Evolutionary conservation across 495 filamentous ascomycete species (phyloP), one percentile per base, ranked within the genome.

Genomic region (Talaromyces stipitatus): DNA sequence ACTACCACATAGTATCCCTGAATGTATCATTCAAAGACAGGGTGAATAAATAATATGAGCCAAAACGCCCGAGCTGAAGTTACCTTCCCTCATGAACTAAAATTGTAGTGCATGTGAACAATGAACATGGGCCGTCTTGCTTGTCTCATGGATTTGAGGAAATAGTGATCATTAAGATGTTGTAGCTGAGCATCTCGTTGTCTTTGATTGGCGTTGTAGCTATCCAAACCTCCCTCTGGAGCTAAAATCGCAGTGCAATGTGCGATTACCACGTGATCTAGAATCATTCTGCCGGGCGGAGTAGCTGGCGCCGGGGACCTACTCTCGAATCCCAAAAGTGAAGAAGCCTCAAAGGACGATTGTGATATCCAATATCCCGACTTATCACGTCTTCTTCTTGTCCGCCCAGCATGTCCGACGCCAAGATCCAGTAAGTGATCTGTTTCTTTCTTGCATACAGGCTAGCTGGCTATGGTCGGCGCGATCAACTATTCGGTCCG

Each of bases 351-450:
- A n/a, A 48, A 20, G 24, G 20, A 18, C 14, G 20, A 24, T 48
- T 8, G 14, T 12, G 24, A 23, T 26, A 48, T 26, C 24, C 20
- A 24, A 26, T 27, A 24, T 14, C 12, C 10, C 4, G 18, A 48
- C 14, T 48, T 27, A 8, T 12, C 45, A 18, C 45, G 2, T 48
- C 10, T 26, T 22, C 18, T 30, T 20, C 23, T 66, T 55, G 47
- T 55, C 53, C 64, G 58, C 50, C 57, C 70, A 81, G 59, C 60
- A 90, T 91, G 87, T 80, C 85, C 47, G 87, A 91, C 70, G 72
- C 80, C 64, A 90, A 90, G 77, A 85, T 91, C 43, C 85, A 88
- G 88, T 92, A 79, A 58, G 83, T 76, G 55, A 43, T 28, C 2
- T 50, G n/a, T 5, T 20, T 22, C n/a, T 28, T 24, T 55, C n/a